phyloP scores from a whole-genome alignment of 2,329 filamentous ascomycete genomes.

The Hymenoscyphus infarciens region DNA sequence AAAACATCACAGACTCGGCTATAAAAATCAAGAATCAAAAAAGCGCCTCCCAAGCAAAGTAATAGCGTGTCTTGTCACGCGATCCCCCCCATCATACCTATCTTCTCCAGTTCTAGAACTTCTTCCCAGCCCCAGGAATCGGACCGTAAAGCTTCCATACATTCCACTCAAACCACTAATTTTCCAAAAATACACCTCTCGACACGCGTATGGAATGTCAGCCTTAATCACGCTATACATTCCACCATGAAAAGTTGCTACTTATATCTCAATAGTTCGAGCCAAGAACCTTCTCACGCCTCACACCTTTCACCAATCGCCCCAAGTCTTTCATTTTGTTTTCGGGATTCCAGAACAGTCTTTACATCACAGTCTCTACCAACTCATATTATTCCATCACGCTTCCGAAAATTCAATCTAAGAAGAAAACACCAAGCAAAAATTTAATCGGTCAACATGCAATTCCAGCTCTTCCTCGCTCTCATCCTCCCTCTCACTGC shows the following conservation, averaged over 20 bases:
- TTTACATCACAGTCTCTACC: background rate
- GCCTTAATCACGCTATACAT: background rate
- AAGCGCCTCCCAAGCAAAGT: no score
- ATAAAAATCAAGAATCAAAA: no score
- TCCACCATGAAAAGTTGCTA: background rate
- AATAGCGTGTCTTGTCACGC: no score
- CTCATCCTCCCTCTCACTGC: background rate
- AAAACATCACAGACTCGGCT: background rate
- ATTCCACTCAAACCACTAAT: background rate
- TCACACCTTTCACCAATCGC: background rate
- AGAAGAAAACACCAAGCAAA: background rate
- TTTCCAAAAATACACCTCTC: background rate
- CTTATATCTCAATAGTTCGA: background rate
- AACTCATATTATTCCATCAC: background rate
- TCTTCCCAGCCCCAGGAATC: background rate
- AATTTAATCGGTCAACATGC: background rate
- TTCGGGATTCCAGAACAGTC: background rate
- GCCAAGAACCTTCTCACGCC: background rate
- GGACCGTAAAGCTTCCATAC: background rate
- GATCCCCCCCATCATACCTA: background rate
- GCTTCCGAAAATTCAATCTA: no score
- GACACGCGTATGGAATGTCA: constrained; percentile 8
- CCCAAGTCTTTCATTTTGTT: background rate
- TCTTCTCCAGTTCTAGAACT: background rate
- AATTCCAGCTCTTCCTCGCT: background rate